phyloP scores from a whole-genome alignment of 108 stramenopile genomes.

The Hondaea fermentalgiana region DNA sequence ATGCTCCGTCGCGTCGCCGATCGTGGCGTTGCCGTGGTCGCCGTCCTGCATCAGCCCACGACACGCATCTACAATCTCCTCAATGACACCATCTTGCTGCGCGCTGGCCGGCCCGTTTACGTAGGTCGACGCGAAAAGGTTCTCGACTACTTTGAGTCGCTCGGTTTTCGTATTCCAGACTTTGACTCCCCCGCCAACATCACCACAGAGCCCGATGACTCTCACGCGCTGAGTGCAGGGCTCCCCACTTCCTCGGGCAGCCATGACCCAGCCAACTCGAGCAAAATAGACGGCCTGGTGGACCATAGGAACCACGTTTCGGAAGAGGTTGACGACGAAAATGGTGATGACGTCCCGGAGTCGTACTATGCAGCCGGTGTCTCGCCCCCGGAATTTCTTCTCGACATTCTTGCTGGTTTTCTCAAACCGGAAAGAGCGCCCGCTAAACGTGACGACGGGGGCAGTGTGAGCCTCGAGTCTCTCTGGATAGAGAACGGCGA shows the following conservation, averaged over 20 bases:
- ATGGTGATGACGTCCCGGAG: neutral
- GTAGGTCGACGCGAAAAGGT: neutral
- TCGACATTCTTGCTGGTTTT: neutral
- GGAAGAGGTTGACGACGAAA: neutral
- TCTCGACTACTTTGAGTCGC: neutral
- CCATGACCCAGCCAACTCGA: no score
- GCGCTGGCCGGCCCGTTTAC: neutral
- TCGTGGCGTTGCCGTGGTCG: constrained; percentile 60
- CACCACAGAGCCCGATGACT: neutral
- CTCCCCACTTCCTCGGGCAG: no score
- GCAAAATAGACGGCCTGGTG: no score
- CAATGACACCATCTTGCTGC: constrained; percentile 60
- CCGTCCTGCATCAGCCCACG: constrained; percentile 80
- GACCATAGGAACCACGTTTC: no score
- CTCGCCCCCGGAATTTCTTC: neutral
- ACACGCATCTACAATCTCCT: constrained; percentile 68
- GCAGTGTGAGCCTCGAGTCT: neutral
- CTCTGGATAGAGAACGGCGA: neutral
- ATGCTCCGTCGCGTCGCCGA: constrained; percentile 59
- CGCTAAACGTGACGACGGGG: neutral
- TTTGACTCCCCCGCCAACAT: neutral
- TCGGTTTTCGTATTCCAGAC: neutral
- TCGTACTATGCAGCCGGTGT: neutral
- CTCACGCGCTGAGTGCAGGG: no score
- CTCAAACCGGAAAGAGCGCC: neutral